Evolutionary conservation across 345 rosid species (phyloP), one percentile per base, ranked within the genome.

Genomic region (Cochlearia excelsa): DNA sequence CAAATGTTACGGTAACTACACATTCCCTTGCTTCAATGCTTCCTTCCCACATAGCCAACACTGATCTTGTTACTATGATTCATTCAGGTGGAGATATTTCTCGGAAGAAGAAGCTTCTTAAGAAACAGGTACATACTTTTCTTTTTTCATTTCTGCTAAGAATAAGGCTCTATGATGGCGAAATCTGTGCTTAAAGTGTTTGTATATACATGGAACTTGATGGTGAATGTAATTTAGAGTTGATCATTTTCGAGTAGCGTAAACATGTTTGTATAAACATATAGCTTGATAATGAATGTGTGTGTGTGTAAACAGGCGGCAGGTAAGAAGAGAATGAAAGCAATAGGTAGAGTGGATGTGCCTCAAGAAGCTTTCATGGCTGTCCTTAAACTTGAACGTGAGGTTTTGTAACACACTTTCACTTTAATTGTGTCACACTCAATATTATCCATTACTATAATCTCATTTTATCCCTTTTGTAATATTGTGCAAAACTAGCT

Each of bases 321-420:
- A 72, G 99, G 99, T 61, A 93, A 93, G 90, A 93, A 86, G 72
- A 77, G 99, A 80, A 93, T 93, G 99, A 93, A 93, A 78, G 78
- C 97, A 29, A 83, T 93, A 59, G 99, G 99, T 33, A 93, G 81
- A 80, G 97, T 93, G 7, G 95, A 93, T 69, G 97, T 93, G 45
- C 99, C 99, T 59, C 99, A 93, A 70, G 99, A 93, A 80, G 99
- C 99, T 43, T 93, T 93, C 79, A 93, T 93, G 99, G 99, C 97
- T 30, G 90, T 93, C 33, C 77, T 93, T 66, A 93, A 89, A 74
- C 97, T 93, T 68, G 99, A 93, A 78, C 82, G 82, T 75, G 91
- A 93, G 75, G 97, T 93, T 23, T 56, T 93, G 58, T 93, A 73
- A 46, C 48, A 52, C 33, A 16, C 23, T 16, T 48, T 26, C 26